Evolutionary conservation across 495 filamentous ascomycete genomes (phyloP).

Genomic region (Ramalina peruviana): DNA sequence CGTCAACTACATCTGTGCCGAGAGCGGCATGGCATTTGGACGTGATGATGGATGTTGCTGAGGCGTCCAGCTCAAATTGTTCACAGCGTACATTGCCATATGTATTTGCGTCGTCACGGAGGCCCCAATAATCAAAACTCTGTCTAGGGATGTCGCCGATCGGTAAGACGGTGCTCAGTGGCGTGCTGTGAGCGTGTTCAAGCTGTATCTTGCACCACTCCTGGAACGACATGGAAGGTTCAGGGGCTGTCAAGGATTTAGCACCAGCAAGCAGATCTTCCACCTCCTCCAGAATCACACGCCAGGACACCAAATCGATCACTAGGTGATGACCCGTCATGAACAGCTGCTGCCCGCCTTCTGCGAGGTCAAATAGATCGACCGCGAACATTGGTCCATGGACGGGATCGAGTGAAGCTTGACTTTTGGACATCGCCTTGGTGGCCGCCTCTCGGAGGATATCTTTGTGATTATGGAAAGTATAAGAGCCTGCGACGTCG

Average conservation of each 20-base stretch:
- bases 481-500: slow-evolving; percentile 27
- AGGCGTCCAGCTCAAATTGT: slow-evolving; percentile 31
- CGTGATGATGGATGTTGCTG: slow-evolving; percentile 29
- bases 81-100: slow-evolving; percentile 36
- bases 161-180: slow-evolving; percentile 19
- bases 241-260: slow-evolving; percentile 17
- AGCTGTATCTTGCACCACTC: slow-evolving; percentile 42
- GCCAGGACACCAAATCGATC: slow-evolving; percentile 59
- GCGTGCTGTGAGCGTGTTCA: slow-evolving; percentile 23
- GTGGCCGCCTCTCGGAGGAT: slow-evolving; percentile 16
- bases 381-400: slow-evolving; percentile 30
- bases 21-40: slow-evolving; percentile 33
- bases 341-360: slow-evolving; percentile 39
- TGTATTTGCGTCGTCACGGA: slow-evolving; percentile 29
- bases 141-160: slow-evolving; percentile 16
- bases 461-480: slow-evolving; percentile 18
- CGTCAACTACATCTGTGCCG: slow-evolving; percentile 37
- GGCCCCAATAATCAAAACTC: slow-evolving; percentile 37
- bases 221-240: slow-evolving; percentile 43
- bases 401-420: slow-evolving; percentile 30
- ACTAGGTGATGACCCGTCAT: slow-evolving; percentile 55
- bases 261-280: slow-evolving; percentile 46
- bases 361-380: slow-evolving; percentile 35
- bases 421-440: slow-evolving; percentile 21
- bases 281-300: slow-evolving; percentile 51